A percentile compares a stretch with the other conserved stretches of the same genome.
Evolutionary conservation across 2,329 filamentous ascomycete genomes (phyloP).

Genomic region (Talaromyces sp.): DNA sequence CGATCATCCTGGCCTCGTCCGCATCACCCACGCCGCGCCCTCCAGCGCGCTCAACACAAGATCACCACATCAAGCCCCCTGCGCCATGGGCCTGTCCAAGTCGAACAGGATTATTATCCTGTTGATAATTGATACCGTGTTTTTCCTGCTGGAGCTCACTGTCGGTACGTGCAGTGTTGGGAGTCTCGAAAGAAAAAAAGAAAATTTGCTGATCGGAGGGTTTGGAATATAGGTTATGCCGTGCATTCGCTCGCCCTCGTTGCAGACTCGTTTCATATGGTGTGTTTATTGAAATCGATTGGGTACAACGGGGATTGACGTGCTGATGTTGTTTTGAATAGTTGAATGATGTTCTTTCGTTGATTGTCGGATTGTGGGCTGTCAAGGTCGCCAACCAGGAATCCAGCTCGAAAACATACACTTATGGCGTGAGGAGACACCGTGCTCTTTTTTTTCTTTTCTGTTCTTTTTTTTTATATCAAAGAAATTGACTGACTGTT

Average conservation of each 20-base stretch:
- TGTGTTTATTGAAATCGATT: slow-evolving; percentile 34
- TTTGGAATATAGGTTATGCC: slow-evolving; percentile 58
- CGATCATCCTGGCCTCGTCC: neutral
- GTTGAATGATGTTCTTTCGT: slow-evolving; percentile 95
- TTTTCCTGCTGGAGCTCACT: slow-evolving; percentile 85
- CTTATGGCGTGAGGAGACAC: slow-evolving; percentile 68
- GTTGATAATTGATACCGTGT: slow-evolving; percentile 79
- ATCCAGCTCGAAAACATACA: slow-evolving; percentile 79
- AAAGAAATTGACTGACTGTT: neutral
- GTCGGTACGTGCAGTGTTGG: slow-evolving; percentile 51
- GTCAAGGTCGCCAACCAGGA: slow-evolving; percentile 81
- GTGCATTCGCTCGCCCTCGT: slow-evolving; percentile 89
- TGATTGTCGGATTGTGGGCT: slow-evolving; percentile 90
- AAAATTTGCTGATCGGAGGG: neutral
- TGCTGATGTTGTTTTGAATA: slow-evolving; percentile 25
- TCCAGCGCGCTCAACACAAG: neutral
- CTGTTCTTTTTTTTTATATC: neutral
- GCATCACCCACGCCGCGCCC: neutral
- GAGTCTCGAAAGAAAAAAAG: too few relatives aligned
- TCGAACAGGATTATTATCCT: slow-evolving; percentile 87
- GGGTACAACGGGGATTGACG: neutral
- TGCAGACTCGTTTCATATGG: slow-evolving; percentile 98
- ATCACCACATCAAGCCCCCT: neutral
- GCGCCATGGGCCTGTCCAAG: slow-evolving; percentile 78
- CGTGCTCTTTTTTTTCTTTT: neutral